Percentiles rank a stretch among this genome's conserved stretches.
phyloP scores from a whole-genome alignment of 2,329 filamentous ascomycete genomes.

The Podosphaera leucotricha region DNA sequence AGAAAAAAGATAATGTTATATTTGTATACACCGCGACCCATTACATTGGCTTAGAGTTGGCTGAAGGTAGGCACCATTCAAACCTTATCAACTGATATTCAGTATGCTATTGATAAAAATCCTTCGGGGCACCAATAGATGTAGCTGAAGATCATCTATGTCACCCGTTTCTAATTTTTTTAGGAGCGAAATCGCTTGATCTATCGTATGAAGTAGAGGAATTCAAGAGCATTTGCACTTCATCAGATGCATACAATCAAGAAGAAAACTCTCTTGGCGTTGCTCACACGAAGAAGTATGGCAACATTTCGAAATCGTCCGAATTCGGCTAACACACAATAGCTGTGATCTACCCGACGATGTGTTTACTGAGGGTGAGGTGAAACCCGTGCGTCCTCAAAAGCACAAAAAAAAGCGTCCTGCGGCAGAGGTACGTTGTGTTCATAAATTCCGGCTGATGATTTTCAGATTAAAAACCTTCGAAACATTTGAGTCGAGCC shows the following conservation, averaged over 20 bases:
- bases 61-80: conserved; percentile 30
- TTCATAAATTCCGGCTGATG: conserved; percentile 3
- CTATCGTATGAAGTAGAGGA: conserved; percentile 61
- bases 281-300: conserved; percentile 51
- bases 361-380: conserved; percentile 63
- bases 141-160: background rate
- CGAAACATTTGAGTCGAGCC: conserved; percentile 1
- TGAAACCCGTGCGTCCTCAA: conserved; percentile 27
- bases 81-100: background rate
- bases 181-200: conserved; percentile 48
- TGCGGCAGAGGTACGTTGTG: conserved; percentile 14
- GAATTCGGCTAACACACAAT: background rate
- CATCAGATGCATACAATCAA: conserved; percentile 51
- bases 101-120: background rate
- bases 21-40: conserved; percentile 69
- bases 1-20: conserved; percentile 12
- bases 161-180: conserved; percentile 16
- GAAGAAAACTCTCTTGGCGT: conserved; percentile 61
- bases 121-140: background rate
- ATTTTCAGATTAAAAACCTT: conserved; percentile 2
- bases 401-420: conserved; percentile 15
- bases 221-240: conserved; percentile 63
- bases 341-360: conserved; percentile 79
- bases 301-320: background rate
- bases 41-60: conserved; percentile 73